These are phyloP conservation scores for Ceriops tagal DNA, from an alignment of 345 rosid genomes.

Conservation along the genomic window DNA sequence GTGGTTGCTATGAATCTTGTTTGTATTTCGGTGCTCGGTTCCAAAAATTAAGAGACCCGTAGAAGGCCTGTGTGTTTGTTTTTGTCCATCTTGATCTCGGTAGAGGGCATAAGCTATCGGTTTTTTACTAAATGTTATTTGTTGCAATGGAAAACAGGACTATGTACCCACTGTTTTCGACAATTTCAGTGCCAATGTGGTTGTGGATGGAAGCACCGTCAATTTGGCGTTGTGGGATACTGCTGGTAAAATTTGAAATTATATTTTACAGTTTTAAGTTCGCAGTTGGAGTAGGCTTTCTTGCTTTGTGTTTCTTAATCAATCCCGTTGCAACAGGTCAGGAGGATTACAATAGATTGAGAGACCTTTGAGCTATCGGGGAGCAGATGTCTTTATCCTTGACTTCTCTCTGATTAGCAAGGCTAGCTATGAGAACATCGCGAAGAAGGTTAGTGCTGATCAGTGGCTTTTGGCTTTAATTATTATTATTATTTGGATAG, in stretches of 20 bases:
- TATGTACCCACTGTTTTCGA: conserved; percentile 94
- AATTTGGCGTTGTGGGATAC: conserved; percentile 98
- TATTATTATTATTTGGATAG: not conserved
- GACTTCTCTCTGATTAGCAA: conserved; percentile 96
- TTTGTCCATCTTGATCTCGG: not conserved
- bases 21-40: not conserved
- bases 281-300: not conserved
- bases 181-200: conserved; percentile 96
- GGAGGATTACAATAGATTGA: conserved; percentile 87
- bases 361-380: conserved; percentile 92
- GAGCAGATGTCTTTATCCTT: conserved; percentile 93
- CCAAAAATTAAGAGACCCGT: too few species aligned
- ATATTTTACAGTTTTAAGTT: not conserved
- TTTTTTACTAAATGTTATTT: not conserved
- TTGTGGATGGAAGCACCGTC: conserved; percentile 80
- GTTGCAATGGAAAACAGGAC: conserved; percentile 51
- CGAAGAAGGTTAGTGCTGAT: conserved; percentile 65
- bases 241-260: conserved; percentile 54
- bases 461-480: too few species aligned
- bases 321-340: conserved; percentile 49
- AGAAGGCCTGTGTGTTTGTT: too few species aligned
- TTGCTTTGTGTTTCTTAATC: not conserved
- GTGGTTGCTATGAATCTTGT: not conserved
- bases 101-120: not conserved
- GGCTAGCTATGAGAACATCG: conserved; percentile 96